A percentile compares a stretch with the other conserved stretches of the same genome.
Evolutionary conservation across 2,329 filamentous ascomycete species (phyloP).

Genomic region (Neospermospora avenae): DNA sequence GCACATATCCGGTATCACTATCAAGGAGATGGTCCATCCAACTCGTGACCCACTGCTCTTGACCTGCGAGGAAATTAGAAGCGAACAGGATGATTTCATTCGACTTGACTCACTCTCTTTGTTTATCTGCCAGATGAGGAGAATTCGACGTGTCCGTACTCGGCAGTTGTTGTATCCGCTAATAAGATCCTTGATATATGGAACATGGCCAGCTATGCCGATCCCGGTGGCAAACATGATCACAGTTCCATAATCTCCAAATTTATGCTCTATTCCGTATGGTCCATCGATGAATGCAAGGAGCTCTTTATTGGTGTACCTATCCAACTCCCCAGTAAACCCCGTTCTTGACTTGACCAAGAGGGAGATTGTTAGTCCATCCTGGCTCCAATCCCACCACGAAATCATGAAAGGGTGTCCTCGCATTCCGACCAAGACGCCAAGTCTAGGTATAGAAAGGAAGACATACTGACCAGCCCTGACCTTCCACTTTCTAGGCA

Average conservation of each 20-base stretch:
- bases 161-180: slow-evolving; percentile 21
- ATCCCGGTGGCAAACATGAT: slow-evolving; percentile 19
- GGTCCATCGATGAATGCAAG: slow-evolving; percentile 15
- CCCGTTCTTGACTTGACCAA: slow-evolving; percentile 16
- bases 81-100: background rate
- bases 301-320: background rate
- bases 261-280: slow-evolving; percentile 8
- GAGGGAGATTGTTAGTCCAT: slow-evolving; percentile 15
- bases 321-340: slow-evolving; percentile 9
- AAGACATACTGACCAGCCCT: slow-evolving; percentile 16
- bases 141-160: slow-evolving; percentile 13
- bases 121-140: slow-evolving; percentile 19
- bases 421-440: slow-evolving; percentile 8
- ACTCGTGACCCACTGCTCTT: slow-evolving; percentile 11
- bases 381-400: slow-evolving; percentile 14
- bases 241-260: slow-evolving; percentile 15
- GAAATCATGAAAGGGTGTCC: slow-evolving; percentile 21
- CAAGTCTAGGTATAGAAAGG: slow-evolving; percentile 15
- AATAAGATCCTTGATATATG: slow-evolving; percentile 22
- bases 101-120: slow-evolving; percentile 12
- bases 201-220: slow-evolving; percentile 19
- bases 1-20: background rate
- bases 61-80: slow-evolving; percentile 7
- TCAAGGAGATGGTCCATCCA: background rate
- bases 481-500: slow-evolving; percentile 15